Evolutionary conservation across 2,329 filamentous ascomycete species (phyloP).

Genomic region (Salinomyces thailandicus): DNA sequence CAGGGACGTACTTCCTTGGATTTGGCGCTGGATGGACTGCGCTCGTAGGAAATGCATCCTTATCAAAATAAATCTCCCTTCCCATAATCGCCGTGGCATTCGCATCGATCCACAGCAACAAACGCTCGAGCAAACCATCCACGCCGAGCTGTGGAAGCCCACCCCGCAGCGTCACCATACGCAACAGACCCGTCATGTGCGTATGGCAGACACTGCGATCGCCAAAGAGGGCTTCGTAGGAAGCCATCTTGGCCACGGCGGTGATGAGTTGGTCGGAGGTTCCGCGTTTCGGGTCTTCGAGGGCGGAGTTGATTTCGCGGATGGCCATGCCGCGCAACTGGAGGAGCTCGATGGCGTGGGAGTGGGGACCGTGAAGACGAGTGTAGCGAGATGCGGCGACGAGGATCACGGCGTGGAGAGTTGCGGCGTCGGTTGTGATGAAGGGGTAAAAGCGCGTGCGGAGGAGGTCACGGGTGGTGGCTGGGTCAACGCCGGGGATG

Average conservation of each 20-base stretch:
- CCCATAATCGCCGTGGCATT: slow-evolving; percentile 21
- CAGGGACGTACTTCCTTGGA: slow-evolving; percentile 9
- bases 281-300: slow-evolving; percentile 23
- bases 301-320: slow-evolving; percentile 31
- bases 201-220: slow-evolving; percentile 32
- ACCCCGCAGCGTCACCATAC: slow-evolving; percentile 36
- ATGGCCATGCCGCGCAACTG: slow-evolving; percentile 37
- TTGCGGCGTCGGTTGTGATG: slow-evolving; percentile 30
- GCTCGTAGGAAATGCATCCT: slow-evolving; percentile 11
- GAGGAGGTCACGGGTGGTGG: slow-evolving; percentile 25
- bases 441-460: slow-evolving; percentile 33
- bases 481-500: slow-evolving; percentile 33
- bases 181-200: slow-evolving; percentile 39
- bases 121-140: slow-evolving; percentile 36
- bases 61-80: slow-evolving; percentile 20
- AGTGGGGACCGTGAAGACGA: slow-evolving; percentile 21
- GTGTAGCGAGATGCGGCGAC: slow-evolving; percentile 34
- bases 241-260: slow-evolving; percentile 43
- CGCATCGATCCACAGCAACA: slow-evolving; percentile 40
- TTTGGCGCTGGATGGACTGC: slow-evolving; percentile 13
- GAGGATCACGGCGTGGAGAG: slow-evolving; percentile 34
- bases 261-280: slow-evolving; percentile 37
- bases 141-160: slow-evolving; percentile 36
- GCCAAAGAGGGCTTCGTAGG: slow-evolving; percentile 44
- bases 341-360: slow-evolving; percentile 29